phyloP scores from a whole-genome alignment of 2,329 filamentous ascomycete species.

The Fusarium nygamai region DNA sequence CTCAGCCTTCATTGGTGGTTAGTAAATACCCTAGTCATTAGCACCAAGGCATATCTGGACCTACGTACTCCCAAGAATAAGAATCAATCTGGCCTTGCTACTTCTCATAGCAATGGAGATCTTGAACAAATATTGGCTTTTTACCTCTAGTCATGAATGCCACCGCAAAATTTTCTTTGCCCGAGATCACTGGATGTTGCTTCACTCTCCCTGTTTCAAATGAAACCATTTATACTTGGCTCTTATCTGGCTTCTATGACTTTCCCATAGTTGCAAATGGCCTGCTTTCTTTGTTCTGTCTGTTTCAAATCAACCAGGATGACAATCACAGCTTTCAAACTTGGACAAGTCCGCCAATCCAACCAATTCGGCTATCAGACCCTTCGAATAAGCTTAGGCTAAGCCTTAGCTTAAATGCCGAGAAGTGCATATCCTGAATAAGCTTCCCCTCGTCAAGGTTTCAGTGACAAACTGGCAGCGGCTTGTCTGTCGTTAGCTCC shows the following conservation, averaged over 20 bases:
- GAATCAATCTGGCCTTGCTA: background rate
- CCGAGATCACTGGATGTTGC: background rate
- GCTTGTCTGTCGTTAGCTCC: background rate
- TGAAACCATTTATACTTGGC: conserved; percentile 7
- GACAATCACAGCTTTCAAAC: background rate
- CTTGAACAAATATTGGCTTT: background rate
- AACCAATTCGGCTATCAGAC: background rate
- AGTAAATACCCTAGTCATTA: conserved; percentile 2
- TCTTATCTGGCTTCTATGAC: background rate
- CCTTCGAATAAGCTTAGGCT: conserved; percentile 17
- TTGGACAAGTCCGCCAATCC: conserved; percentile 28
- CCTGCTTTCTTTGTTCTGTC: conserved; percentile 5
- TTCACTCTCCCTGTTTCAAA: conserved; percentile 2
- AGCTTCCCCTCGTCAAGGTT: conserved; percentile 9
- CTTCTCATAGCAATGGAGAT: background rate
- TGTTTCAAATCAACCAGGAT: conserved; percentile 18
- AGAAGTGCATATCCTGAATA: background rate
- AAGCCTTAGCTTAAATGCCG: conserved; percentile 6
- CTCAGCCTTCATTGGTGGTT: conserved; percentile 17
- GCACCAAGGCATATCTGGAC: background rate
- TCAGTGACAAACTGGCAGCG: background rate
- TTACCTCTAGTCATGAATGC: background rate
- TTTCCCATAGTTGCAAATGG: background rate
- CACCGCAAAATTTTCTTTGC: background rate
- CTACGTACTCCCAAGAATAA: background rate